Conservation (phyloP, 1,284 basidiomycete species). For the Coniferiporia sulphurascens region DNA sequence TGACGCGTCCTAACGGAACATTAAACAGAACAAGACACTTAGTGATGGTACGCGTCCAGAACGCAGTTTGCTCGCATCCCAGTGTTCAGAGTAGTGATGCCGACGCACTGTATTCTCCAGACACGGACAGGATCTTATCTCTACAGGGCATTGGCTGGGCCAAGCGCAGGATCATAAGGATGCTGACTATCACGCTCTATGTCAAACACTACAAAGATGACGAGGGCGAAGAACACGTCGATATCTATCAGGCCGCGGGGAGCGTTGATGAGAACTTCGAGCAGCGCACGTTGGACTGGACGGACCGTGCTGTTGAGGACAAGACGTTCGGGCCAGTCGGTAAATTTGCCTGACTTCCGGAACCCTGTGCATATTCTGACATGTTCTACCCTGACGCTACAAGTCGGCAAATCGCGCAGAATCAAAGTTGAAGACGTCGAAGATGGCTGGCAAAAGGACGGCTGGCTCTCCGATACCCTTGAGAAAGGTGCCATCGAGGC, state of each 20-base stretch:
- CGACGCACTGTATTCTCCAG: neutral
- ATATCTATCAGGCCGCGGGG: constrained; percentile 56
- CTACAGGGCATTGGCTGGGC: constrained; percentile 62
- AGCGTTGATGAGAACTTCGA: constrained; percentile 55
- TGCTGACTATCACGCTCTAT: constrained; percentile 48
- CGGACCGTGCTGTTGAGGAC: constrained; percentile 43
- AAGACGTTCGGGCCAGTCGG: constrained; percentile 51
- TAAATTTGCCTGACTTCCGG: constrained; percentile 31
- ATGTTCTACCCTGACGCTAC: neutral
- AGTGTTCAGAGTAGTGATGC: neutral
- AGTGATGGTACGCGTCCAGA: constrained; percentile 34
- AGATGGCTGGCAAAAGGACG: constrained; percentile 45
- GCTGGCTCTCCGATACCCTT: constrained; percentile 51
- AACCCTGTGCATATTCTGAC: neutral
- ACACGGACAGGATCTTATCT: constrained; percentile 50
- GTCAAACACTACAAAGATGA: constrained; percentile 60
- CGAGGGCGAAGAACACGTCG: constrained; percentile 49
- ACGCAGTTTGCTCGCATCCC: neutral
- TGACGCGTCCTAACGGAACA: neutral
- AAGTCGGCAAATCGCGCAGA: constrained; percentile 32
- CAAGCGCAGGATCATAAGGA: constrained; percentile 48
- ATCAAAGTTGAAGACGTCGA: constrained; percentile 43
- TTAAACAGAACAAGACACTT: constrained; percentile 43
- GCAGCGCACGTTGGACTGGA: constrained; percentile 48
- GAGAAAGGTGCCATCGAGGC: constrained; percentile 47